Percentiles rank a stretch among this genome's conserved stretches.
Conservation (phyloP, 805 yeast genomes). For the Suhomyces faveliae region DNA sequence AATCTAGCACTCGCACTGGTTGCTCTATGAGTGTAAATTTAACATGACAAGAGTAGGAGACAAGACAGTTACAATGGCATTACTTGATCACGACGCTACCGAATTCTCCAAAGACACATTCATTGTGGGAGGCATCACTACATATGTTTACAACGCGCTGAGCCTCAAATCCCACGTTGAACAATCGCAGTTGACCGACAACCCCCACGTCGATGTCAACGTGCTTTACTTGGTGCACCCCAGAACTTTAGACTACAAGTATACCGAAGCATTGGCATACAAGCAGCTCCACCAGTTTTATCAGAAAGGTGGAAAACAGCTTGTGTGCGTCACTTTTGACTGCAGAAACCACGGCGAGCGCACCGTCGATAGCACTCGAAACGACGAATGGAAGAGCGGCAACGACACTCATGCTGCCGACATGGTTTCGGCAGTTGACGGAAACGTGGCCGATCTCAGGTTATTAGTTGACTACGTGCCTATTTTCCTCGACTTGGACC, state of each 20-base stretch:
- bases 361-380: conserved; percentile 29
- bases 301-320: conserved; percentile 16
- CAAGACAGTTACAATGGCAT: conserved; percentile 11
- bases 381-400: conserved; percentile 47
- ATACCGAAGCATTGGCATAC: conserved; percentile 42
- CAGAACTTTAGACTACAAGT: conserved; percentile 37
- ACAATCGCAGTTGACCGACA: conserved; percentile 11
- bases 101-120: conserved; percentile 8
- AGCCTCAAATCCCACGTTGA: conserved; percentile 26
- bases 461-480: conserved; percentile 47
- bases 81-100: conserved; percentile 16
- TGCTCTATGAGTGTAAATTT: too few relatives aligned
- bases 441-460: conserved; percentile 44
- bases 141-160: conserved; percentile 43
- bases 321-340: conserved; percentile 53
- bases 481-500: conserved; percentile 33
- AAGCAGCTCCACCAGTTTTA: conserved; percentile 29
- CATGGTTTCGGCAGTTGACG: conserved; percentile 48
- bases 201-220: conserved; percentile 26
- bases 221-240: conserved; percentile 50
- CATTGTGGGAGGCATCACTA: conserved; percentile 46
- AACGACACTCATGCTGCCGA: conserved; percentile 52
- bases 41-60: not conserved
- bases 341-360: conserved; percentile 57
- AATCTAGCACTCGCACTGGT: too few relatives aligned